Evolutionary conservation across 768 basidiomycete species (phyloP).

Genomic region (Kwoniella botswanensis): DNA sequence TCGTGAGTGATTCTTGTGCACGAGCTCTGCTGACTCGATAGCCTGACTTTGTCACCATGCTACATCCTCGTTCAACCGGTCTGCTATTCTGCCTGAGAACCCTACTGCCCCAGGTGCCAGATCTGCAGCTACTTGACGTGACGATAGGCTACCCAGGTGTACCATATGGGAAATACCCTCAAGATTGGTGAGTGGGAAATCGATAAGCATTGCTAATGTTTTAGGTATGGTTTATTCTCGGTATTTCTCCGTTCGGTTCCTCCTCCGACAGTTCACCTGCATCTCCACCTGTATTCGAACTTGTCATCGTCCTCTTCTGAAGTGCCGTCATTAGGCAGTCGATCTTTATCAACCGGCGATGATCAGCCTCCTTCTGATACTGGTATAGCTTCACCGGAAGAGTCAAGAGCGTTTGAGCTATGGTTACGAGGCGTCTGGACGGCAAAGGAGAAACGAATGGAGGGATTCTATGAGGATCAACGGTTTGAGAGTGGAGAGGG

Average conservation of each 20-base stretch:
- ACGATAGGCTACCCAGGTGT: constrained; percentile 92
- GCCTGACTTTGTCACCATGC: constrained; percentile 77
- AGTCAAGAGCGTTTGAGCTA: constrained; percentile 72
- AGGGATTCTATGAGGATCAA: constrained; percentile 67
- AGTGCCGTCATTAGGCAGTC: constrained; percentile 60
- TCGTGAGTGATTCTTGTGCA: constrained; percentile 65
- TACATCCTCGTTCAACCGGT: constrained; percentile 92
- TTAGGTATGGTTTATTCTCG: constrained; percentile 78
- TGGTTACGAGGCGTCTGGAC: constrained; percentile 85
- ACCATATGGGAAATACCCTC: constrained; percentile 78
- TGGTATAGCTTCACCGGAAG: constrained; percentile 62
- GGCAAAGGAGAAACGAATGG: constrained; percentile 80
- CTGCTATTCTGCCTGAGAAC: constrained; percentile 82
- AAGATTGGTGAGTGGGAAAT: constrained; percentile 62
- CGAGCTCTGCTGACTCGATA: constrained; percentile 53
- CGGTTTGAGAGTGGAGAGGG: constrained; percentile 59
- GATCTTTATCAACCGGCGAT: constrained; percentile 31
- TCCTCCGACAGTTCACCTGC: constrained; percentile 85
- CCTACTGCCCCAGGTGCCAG: constrained; percentile 75
- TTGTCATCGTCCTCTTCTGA: constrained; percentile 59
- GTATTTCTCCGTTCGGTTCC: constrained; percentile 80
- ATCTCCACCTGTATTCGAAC: constrained; percentile 74
- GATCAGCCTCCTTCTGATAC: constrained; percentile 45
- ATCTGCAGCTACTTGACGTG: constrained; percentile 82
- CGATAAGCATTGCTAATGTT: not conserved